A percentile compares a stretch with the other conserved stretches of the same genome.
Conservation (phyloP, 345 rosid genomes). For the Gossypium mustelinum region DNA sequence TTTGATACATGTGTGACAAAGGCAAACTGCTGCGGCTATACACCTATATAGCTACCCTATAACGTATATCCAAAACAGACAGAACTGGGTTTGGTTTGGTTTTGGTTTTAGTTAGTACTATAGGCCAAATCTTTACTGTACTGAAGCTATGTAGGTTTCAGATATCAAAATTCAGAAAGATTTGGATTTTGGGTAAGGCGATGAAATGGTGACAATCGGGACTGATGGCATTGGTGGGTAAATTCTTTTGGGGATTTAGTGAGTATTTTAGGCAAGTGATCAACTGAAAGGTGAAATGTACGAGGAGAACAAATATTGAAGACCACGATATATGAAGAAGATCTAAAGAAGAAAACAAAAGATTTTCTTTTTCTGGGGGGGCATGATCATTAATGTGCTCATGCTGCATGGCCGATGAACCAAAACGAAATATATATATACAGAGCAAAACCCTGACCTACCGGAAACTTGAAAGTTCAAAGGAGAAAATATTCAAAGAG, state of each 20-base stretch:
- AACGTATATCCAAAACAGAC: not conserved
- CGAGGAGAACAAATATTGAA: too few relatives aligned
- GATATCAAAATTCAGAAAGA: slow-evolving; percentile 4
- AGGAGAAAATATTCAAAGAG: not conserved
- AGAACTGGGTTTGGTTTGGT: not conserved
- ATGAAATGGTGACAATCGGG: not conserved
- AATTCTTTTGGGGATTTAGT: not conserved
- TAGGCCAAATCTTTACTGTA: slow-evolving; percentile 16
- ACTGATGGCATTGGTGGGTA: not conserved
- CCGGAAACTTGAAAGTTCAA: not conserved
- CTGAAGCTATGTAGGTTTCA: slow-evolving; percentile 15
- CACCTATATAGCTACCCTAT: not conserved
- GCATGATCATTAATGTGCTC: slow-evolving; percentile 8
- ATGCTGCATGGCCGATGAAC: not conserved
- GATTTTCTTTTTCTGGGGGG: too few relatives aligned
- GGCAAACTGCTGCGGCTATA: not conserved
- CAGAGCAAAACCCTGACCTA: not conserved
- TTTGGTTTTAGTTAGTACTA: not conserved
- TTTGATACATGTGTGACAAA: slow-evolving; percentile 1
- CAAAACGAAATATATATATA: not conserved
- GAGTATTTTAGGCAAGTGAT: slow-evolving; percentile 1
- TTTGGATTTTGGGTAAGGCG: not conserved
- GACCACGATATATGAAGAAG: too few relatives aligned
- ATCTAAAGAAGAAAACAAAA: too few relatives aligned
- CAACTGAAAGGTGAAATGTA: not conserved